Percentiles rank a stretch among this genome's conserved stretches.
These are phyloP conservation scores for Lecanicillium sp. DNA, from an alignment of 2,329 filamentous ascomycete genomes.

Conservation along the genomic window DNA sequence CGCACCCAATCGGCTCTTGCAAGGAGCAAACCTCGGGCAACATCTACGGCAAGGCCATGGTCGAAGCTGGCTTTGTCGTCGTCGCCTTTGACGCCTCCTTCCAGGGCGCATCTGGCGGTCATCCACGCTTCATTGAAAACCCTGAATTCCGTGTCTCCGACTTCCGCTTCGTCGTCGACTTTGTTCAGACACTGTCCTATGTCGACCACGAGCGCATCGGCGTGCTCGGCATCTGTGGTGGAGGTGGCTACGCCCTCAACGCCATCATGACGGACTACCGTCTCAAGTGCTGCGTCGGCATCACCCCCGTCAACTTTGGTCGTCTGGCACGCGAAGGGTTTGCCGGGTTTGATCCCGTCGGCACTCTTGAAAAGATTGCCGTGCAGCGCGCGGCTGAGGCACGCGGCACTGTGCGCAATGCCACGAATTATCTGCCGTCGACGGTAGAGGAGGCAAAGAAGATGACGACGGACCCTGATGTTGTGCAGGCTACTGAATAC, in stretches of 20 bases:
- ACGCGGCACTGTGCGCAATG: constrained; percentile 1
- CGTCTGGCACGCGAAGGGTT: constrained; percentile 13
- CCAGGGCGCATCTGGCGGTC: constrained; percentile 24
- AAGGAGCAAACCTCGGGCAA: constrained; percentile 27
- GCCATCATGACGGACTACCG: constrained; percentile 27
- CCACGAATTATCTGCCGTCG: constrained; percentile 2
- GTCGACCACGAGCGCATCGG: constrained; percentile 25
- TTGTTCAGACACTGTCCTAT: constrained; percentile 16
- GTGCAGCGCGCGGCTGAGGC: constrained; percentile 6
- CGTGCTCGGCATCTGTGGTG: constrained; percentile 28
- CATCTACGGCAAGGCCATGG: constrained; percentile 21
- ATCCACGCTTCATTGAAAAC: constrained; percentile 25
- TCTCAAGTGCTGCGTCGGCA: constrained; percentile 25
- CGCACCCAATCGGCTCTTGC: constrained; percentile 20
- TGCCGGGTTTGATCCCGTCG: constrained; percentile 3
- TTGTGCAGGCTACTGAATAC: constrained; percentile 6
- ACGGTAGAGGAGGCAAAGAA: constrained; percentile 5
- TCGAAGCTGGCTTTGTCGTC: constrained; percentile 19
- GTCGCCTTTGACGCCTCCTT: constrained; percentile 24
- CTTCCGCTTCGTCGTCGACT: constrained; percentile 22
- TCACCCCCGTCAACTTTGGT: constrained; percentile 21
- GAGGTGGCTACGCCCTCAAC: constrained; percentile 24
- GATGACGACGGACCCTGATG: constrained; percentile 1
- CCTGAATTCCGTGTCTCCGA: constrained; percentile 26
- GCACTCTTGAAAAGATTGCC: constrained; percentile 4